Base-by-base conservation (phyloP, 768 basidiomycete genomes). In the Amanita inopinata region DNA sequence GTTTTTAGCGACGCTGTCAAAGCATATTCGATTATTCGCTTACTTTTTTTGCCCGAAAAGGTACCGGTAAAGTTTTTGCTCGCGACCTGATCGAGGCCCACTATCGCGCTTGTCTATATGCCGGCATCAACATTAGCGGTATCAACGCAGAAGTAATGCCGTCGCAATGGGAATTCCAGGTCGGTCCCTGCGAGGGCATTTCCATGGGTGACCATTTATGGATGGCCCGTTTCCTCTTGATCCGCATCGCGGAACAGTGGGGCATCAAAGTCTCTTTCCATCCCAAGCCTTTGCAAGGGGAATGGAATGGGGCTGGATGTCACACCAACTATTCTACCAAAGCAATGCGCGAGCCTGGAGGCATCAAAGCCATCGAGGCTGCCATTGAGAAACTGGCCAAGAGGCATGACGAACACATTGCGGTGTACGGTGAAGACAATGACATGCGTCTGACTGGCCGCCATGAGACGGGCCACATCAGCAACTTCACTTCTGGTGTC, bases 81-180 rank as follows among this genome's bases (percentile, higher is more conserved):
- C 91, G 96, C 66, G 96, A 99, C 67, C 77, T 98, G 56, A 85
- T 99, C 57, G 96, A 99, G 70, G 96, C 96, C 27, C 96, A 99
- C 70, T 98, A 98, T 70, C 89, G 92, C 50, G 88, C 89, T 45
- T 96, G 93, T 62, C 78, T 94, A 41, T 93, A 94, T 60, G 67
- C 92, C 43, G 93, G 92, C 52, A 76, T 99, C 67, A 92, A 91
- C 71, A 98, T 98, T 69, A 91, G 88, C 52, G 96, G 96, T 59
- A 97, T 99, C 70, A 99, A 98, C 62, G 94, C 94, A 47, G 96
- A 98, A 67, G 94, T 98, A 48, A 98, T 98, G 94, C 94, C 96
- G 11, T 82, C 93, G 43, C 96, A 99, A 64, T 99, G 96, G 96
- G 96, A 99, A 70, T 99, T 94, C 85, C 96, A 99, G 66, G 91